Evolutionary conservation across 2,329 filamentous ascomycete genomes (phyloP), one percentile per base, ranked within the genome.

Genomic region (Aureobasidium leucospermi): DNA sequence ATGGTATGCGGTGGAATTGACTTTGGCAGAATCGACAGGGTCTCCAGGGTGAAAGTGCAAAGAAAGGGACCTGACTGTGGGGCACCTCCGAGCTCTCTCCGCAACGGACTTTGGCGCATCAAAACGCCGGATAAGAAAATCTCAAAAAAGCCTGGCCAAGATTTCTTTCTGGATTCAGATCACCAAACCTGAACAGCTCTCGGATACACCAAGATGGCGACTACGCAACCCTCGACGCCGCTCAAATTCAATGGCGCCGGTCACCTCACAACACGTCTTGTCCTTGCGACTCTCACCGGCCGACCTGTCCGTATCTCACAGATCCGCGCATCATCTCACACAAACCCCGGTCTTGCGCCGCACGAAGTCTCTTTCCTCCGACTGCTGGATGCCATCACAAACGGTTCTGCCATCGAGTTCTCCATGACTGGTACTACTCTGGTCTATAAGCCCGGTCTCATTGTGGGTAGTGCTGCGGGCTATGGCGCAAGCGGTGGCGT

Each of bases 311-410:
- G 93, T 75, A 93, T 99, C 71, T 94, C 93, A 57, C 88, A 94
- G 74, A 97, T 99, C 76, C 90, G 94, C 69, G 85, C 89, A 65
- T 85, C 87, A 15, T 96, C 90, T 43, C 86, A 88, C 48, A 92
- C 90, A 42, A 86, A 88, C 67, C 92, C 94, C 1, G 94, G 94
- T 68, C 88, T 99, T 58, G 87, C 90, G 58, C 87, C 90, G 51
- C 88, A 96, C 77, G 94, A 99, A 76, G 86, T 97, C 68, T 97
- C 94, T 48, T 93, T 99, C 74, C 83, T 99, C 34, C 92, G 94
- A 60, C 88, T 99, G 16, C 86, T 99, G 69, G 94, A 97, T 74
- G 83, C 90, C 66, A 82, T 99, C 68, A 99, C 94, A 69, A 99
- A 99, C 79, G 94, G 94, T 75, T 89, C 89, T 60, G 86, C 88